Percentiles rank a stretch among this genome's conserved stretches.
Conservation (phyloP, 2,329 filamentous ascomycete genomes). For the Cladosporium sp. region DNA sequence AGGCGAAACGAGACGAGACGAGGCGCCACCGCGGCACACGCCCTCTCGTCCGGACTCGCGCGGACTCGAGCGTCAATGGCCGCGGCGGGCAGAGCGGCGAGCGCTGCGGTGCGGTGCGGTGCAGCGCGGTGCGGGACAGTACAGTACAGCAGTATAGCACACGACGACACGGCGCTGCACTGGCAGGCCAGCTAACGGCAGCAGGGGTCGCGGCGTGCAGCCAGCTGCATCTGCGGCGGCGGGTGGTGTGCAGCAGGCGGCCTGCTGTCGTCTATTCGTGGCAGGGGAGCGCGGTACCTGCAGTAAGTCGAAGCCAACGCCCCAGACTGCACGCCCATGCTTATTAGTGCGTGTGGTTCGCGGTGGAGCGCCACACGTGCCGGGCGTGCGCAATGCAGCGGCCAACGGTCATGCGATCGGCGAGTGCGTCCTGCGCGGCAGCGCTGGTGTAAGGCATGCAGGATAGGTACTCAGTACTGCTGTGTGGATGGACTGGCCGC, state of each 20-base stretch:
- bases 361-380: slow-evolving; percentile 10
- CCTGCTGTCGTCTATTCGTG: slow-evolving; percentile 8
- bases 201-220: slow-evolving; percentile 1
- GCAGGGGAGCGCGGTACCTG: slow-evolving; percentile 10
- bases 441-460: background rate
- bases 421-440: background rate
- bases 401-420: slow-evolving; percentile 10
- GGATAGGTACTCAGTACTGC: background rate
- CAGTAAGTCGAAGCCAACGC: slow-evolving; percentile 6
- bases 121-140: background rate
- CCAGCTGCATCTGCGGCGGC: background rate
- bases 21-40: background rate
- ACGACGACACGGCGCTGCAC: too few relatives aligned
- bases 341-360: background rate
- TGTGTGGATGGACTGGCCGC: background rate
- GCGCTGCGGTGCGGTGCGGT: background rate
- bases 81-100: background rate
- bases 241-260: slow-evolving; percentile 1
- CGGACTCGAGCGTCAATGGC: slow-evolving; percentile 2
- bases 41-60: background rate
- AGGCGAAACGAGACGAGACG: background rate
- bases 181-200: background rate
- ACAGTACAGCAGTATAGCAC: background rate
- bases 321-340: background rate
- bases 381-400: slow-evolving; percentile 4